phyloP scores from a whole-genome alignment of 2,329 filamentous ascomycete species.

The Fusarium chuoi region DNA sequence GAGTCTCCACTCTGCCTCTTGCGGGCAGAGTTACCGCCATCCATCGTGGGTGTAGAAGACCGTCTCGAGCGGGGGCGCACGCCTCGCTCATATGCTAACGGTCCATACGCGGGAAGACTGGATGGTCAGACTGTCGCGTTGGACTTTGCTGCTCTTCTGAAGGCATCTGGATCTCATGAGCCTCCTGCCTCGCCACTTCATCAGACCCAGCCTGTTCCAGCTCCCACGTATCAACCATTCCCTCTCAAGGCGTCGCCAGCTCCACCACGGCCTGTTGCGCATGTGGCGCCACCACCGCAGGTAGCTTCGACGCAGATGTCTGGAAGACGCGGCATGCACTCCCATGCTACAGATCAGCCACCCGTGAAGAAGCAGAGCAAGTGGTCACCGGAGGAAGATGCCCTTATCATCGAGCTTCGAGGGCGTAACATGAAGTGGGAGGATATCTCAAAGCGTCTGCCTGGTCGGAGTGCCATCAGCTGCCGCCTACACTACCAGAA shows the following conservation, averaged over 20 bases:
- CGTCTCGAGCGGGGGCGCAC: slow-evolving; percentile 45
- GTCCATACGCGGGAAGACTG: slow-evolving; percentile 41
- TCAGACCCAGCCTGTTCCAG: slow-evolving; percentile 38
- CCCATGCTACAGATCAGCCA: slow-evolving; percentile 70
- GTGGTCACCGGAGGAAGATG: slow-evolving; percentile 93
- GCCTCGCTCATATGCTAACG: slow-evolving; percentile 45
- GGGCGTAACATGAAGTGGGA: slow-evolving; percentile 98
- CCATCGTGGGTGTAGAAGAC: slow-evolving; percentile 45
- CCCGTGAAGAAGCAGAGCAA: slow-evolving; percentile 96
- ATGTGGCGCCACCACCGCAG: slow-evolving; percentile 39
- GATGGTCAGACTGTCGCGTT: slow-evolving; percentile 72
- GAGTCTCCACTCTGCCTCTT: slow-evolving; percentile 55
- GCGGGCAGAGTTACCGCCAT: slow-evolving; percentile 52
- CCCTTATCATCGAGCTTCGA: slow-evolving; percentile 90
- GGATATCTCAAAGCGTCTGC: slow-evolving; percentile 91
- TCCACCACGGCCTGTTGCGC: slow-evolving; percentile 38
- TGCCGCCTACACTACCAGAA: slow-evolving; percentile 97
- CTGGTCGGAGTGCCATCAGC: slow-evolving; percentile 91
- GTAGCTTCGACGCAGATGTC: slow-evolving; percentile 49
- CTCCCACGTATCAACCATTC: slow-evolving; percentile 25
- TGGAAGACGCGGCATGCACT: slow-evolving; percentile 49
- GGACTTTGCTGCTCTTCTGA: slow-evolving; percentile 94
- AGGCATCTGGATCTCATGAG: slow-evolving; percentile 79
- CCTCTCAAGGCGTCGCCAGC: slow-evolving; percentile 37
- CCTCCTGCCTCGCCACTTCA: slow-evolving; percentile 62